These are phyloP conservation scores for Paradendryphiella salina DNA, from an alignment of 2,329 filamentous ascomycete genomes.

Conservation along the genomic window DNA sequence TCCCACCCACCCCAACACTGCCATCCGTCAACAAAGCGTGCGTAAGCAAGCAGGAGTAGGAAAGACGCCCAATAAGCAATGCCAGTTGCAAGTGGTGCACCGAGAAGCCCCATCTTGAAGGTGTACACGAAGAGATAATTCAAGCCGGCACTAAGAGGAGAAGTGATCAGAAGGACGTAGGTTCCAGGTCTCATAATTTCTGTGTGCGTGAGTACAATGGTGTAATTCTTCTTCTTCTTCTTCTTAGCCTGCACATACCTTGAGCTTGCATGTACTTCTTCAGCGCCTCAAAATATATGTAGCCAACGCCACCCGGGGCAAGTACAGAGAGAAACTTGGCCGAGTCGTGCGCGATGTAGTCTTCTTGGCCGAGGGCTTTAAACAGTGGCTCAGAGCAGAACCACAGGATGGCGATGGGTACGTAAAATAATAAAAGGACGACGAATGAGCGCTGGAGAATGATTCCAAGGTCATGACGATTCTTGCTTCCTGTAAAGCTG, in stretches of 20 bases:
- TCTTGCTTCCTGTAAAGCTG: conserved; percentile 77
- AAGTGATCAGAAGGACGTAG: conserved; percentile 64
- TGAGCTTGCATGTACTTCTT: conserved; percentile 64
- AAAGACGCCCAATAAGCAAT: conserved; percentile 88
- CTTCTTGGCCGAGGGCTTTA: conserved; percentile 72
- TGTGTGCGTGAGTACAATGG: conserved; percentile 30
- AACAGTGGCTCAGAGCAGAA: conserved; percentile 74
- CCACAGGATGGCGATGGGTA: conserved; percentile 74
- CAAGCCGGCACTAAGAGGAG: conserved; percentile 60
- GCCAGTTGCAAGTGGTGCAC: conserved; percentile 79
- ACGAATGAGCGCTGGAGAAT: conserved; percentile 76
- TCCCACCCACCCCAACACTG: conserved; percentile 81
- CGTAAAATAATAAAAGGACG: conserved; percentile 72
- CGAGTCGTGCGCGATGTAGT: conserved; percentile 73
- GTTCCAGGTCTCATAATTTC: conserved; percentile 68
- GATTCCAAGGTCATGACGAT: conserved; percentile 77
- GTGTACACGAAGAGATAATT: conserved; percentile 74
- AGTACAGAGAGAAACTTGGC: conserved; percentile 72
- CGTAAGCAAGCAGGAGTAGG: conserved; percentile 72
- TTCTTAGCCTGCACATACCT: conserved; percentile 46
- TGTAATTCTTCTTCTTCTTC: accelerated
- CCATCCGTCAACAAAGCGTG: conserved; percentile 68
- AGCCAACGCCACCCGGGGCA: conserved; percentile 80
- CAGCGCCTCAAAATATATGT: conserved; percentile 84
- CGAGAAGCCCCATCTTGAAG: conserved; percentile 71